These are phyloP conservation scores for Austroboletus eburneus DNA, from an alignment of 768 basidiomycete species.

Conservation along the genomic window DNA sequence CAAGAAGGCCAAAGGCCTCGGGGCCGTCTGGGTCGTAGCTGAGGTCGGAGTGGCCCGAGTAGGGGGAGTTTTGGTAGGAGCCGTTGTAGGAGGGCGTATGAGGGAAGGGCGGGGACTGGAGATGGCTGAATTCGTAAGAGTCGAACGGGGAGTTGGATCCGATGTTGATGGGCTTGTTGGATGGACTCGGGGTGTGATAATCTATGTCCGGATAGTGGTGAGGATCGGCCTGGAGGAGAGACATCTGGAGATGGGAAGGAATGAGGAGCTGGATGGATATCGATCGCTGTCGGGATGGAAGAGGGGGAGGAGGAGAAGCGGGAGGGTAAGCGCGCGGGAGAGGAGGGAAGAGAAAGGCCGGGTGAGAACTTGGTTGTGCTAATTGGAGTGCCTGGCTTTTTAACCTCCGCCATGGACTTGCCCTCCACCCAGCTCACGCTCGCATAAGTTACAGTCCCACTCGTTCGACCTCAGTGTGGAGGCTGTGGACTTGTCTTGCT, in stretches of 20 bases:
- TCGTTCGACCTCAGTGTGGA: no score
- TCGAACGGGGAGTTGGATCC: slow-evolving; percentile 33
- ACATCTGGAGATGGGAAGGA: slow-evolving; percentile 11
- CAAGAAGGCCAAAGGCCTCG: slow-evolving; percentile 48
- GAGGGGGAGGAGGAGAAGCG: slow-evolving; percentile 2
- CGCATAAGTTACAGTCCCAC: no score
- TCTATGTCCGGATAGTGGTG: slow-evolving; percentile 21
- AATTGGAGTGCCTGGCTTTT: slow-evolving; percentile 25
- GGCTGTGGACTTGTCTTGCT: no score
- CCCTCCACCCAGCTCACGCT: slow-evolving; percentile 3
- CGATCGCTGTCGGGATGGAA: slow-evolving; percentile 5
- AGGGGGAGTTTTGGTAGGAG: slow-evolving; percentile 70
- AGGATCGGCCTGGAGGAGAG: slow-evolving; percentile 28
- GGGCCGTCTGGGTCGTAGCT: slow-evolving; percentile 45
- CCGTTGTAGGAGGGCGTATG: slow-evolving; percentile 57
- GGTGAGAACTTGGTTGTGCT: slow-evolving; percentile 25
- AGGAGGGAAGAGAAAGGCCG: slow-evolving; percentile 10
- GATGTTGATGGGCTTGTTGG: slow-evolving; percentile 26
- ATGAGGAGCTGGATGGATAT: background rate
- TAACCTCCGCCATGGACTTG: slow-evolving; percentile 27
- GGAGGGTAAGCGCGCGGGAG: slow-evolving; percentile 19
- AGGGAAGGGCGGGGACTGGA: slow-evolving; percentile 39
- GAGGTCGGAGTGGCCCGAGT: slow-evolving; percentile 66
- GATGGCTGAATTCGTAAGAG: slow-evolving; percentile 36
- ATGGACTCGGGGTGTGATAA: slow-evolving; percentile 24